Conservation (phyloP, 108 stramenopile genomes). For the Schizochytrium sp. region DNA sequence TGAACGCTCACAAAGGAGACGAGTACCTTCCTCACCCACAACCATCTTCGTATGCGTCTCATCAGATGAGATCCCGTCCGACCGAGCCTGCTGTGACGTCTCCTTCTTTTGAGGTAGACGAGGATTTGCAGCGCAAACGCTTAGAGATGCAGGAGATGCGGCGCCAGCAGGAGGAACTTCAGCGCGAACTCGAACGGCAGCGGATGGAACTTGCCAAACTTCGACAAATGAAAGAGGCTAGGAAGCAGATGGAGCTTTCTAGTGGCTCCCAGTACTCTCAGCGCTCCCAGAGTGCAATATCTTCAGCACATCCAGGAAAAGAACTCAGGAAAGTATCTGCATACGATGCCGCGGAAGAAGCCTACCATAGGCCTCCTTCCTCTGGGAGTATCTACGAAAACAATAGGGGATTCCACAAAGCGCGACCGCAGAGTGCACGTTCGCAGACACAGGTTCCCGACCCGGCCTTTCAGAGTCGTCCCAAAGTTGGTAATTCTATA, state of each 20-base stretch:
- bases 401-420: too few relatives aligned
- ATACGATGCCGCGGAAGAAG: too few relatives aligned
- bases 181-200: conserved; percentile 30
- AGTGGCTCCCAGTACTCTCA: not conserved
- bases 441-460: not conserved
- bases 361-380: too few relatives aligned
- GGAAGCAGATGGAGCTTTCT: not conserved
- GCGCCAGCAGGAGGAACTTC: conserved; percentile 40
- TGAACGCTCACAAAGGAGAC: too few relatives aligned
- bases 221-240: not conserved
- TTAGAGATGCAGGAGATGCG: conserved; percentile 8
- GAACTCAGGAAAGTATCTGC: too few relatives aligned
- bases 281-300: not conserved
- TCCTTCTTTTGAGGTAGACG: not conserved
- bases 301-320: not conserved
- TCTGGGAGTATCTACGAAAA: too few relatives aligned
- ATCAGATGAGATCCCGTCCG: not conserved
- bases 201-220: not conserved
- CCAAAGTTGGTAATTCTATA: conserved; percentile 21
- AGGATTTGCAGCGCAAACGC: not conserved
- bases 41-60: not conserved
- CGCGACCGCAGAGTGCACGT: not conserved
- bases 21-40: not conserved
- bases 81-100: not conserved
- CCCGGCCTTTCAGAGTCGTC: conserved; percentile 29